Evolutionary conservation across 768 basidiomycete genomes (phyloP), one percentile per base, ranked within the genome.

Genomic region (Mycena rebaudengoi): DNA sequence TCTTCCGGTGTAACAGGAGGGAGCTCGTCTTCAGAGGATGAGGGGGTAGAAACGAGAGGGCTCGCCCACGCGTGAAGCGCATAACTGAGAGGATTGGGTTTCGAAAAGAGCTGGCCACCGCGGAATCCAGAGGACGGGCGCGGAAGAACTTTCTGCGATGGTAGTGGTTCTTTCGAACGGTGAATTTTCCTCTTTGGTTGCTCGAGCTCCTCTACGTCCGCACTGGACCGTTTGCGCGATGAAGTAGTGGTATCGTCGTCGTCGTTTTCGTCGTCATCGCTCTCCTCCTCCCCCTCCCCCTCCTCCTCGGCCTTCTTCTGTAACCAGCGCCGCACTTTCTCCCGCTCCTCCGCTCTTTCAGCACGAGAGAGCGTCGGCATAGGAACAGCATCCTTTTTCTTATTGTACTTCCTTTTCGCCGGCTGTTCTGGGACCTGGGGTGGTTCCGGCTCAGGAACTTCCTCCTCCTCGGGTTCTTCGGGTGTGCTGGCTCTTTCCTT

Each of bases 1-100:
- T 87, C 86, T 60, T 88, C 86, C 4, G 88, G 88, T 6, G 86
- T 88, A 39, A 84, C 83, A n/a, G 87, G 85, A 18, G 80, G 79
- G 53, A 78, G 80, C 56, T 85, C 84, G 48, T 85, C 86, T 65
- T 86, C 85, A 46, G 72, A 57, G 16, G 78, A 74, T 66, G 79
- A 79, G 16, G 80, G 78, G 13, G 79, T 82, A 78, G 69, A 77
- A 73, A 80, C 67, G 51, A 84, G 71, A 30, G 79, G 80, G 37
- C 82, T 81, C 28, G 79, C 82, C 88, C 88, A 89, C 3, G 83
- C 84, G 53, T 85, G 81, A 39, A 82, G 75, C 26, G 88, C 88
- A 73, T 84, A 89, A 67, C 81, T 84, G 37, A 86, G 76, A 13
- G 88, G 88, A 69, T 87, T 89, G 14, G 88, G 88, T 60, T 83